Conservation (phyloP, 225 moss, liverwort and hornwort genomes). For the Sphagnum tenellum region DNA sequence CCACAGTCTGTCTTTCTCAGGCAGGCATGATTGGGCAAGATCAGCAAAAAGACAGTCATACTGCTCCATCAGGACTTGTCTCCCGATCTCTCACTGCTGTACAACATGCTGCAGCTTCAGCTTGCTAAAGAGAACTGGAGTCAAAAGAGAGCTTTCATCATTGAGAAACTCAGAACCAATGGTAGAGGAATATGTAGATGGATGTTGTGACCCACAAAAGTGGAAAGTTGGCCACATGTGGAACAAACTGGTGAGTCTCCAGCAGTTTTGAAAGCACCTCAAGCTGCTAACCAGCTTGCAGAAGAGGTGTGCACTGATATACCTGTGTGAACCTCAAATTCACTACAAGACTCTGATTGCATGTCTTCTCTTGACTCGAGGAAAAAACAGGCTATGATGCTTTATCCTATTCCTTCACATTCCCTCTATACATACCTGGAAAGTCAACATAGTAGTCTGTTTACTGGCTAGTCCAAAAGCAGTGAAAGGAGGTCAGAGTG, state of each 20-base stretch:
- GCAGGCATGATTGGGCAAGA: conserved; percentile 21
- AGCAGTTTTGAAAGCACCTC: conserved; percentile 83
- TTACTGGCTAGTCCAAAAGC: conserved; percentile 15
- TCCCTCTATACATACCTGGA: conserved; percentile 18
- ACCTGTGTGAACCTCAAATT: conserved; percentile 52
- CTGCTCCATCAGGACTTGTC: conserved; percentile 36
- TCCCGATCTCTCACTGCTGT: conserved; percentile 37
- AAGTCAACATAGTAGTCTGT: conserved; percentile 27
- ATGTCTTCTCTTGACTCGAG: too few species aligned
- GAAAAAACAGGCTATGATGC: too few species aligned
- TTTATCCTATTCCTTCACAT: too few species aligned
- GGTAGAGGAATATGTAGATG: conserved; percentile 11
- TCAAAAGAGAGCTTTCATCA: conserved; percentile 15
- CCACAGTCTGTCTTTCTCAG: too few species aligned
- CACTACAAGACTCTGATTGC: background rate
- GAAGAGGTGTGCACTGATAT: conserved; percentile 56
- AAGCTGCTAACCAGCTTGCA: conserved; percentile 93
- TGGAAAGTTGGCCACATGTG: conserved; percentile 51
- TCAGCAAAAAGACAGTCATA: conserved; percentile 45
- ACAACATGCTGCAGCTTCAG: conserved; percentile 29
- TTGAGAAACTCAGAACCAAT: conserved; percentile 14
- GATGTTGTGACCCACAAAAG: conserved; percentile 20
- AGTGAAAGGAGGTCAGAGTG: conserved; percentile 14
- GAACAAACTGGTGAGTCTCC: conserved; percentile 53
- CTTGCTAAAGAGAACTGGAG: conserved; percentile 52